Evolutionary conservation across 352 stramenopile genomes (phyloP), one percentile per base, ranked within the genome.

Genomic region (Phytophthora pinifolia): DNA sequence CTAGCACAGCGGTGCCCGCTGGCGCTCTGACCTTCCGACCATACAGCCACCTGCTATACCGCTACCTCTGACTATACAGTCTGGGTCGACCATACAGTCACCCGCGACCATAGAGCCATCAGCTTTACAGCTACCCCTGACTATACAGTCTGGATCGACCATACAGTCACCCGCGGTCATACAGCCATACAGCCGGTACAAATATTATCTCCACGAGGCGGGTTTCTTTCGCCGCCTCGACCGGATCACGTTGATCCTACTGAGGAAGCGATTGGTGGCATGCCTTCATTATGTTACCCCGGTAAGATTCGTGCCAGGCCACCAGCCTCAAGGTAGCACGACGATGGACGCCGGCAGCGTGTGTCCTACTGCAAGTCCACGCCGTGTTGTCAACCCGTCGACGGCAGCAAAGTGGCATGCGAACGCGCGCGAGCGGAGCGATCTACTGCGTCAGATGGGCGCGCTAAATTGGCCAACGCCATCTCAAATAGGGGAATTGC

Each of bases 101-200:
- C 27, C 27, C 22, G 6, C 8, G 33, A 13, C 42, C 17, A 9
- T 27, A 39, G n/a, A n/a, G n/a, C n/a, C n/a, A n/a, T n/a, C n/a
- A n/a, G n/a, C n/a, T n/a, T n/a, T n/a, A n/a, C 33, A 52, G 9
- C 10, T 14, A 32, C 12, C 17, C 9, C 15, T 27, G 32, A 52
- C 25, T 8, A 27, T 46, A 38, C 46, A 9, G 46, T 52, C 44
- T 15, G 17, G 17, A 8, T 32, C 13, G 31, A 39, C n/a, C 27
- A 44, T 41, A 46, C 47, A 41, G 47, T 46, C 20, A 22, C 15
- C 37, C 6, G 31, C 35, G 30, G 44, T 30, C 17, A 38, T 50
- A 50, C 44, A 39, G 44, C 31, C 9, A 49, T 57, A 57, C 30
- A 57, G 29, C 30, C 49, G 29, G 29, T 20, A 41, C 48, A 18